A percentile compares a stretch with the other conserved stretches of the same genome.
phyloP scores from a whole-genome alignment of 768 basidiomycete species.

The Lentinula detonsa region DNA sequence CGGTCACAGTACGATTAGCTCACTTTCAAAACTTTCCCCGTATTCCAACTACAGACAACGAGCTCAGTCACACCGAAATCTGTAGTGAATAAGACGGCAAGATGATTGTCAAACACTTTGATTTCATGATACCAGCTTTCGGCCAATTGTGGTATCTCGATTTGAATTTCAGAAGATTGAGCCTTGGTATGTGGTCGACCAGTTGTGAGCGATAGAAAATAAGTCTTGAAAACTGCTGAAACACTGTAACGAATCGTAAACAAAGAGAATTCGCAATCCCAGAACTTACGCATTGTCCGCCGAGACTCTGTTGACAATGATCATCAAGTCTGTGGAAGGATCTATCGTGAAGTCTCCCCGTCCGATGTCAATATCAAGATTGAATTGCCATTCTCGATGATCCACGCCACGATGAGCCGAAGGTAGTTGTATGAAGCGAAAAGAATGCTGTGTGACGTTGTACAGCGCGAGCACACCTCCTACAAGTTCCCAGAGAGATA shows the following conservation, averaged over 20 bases:
- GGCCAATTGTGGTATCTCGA: background rate
- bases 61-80: constrained; percentile 12
- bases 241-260: background rate
- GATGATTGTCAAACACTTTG: constrained; percentile 22
- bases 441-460: constrained; percentile 7
- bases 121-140: constrained; percentile 16
- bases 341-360: constrained; percentile 31
- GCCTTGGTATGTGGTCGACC: constrained; percentile 10
- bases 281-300: background rate
- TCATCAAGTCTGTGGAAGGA: constrained; percentile 27
- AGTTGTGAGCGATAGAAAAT: constrained; percentile 11
- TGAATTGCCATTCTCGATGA: constrained; percentile 19
- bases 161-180: background rate
- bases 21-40: constrained; percentile 21
- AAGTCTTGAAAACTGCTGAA: background rate
- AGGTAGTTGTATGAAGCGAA: constrained; percentile 22
- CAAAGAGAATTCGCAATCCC: background rate
- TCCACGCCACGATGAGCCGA: constrained; percentile 21
- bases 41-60: constrained; percentile 29
- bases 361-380: constrained; percentile 15
- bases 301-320: constrained; percentile 16
- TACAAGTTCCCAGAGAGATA: constrained; percentile 25
- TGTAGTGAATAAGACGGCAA: constrained; percentile 21
- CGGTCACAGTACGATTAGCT: background rate
- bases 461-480: constrained; percentile 24